phyloP scores from a whole-genome alignment of 495 filamentous ascomycete species.

The Sordaria brevicollis region DNA sequence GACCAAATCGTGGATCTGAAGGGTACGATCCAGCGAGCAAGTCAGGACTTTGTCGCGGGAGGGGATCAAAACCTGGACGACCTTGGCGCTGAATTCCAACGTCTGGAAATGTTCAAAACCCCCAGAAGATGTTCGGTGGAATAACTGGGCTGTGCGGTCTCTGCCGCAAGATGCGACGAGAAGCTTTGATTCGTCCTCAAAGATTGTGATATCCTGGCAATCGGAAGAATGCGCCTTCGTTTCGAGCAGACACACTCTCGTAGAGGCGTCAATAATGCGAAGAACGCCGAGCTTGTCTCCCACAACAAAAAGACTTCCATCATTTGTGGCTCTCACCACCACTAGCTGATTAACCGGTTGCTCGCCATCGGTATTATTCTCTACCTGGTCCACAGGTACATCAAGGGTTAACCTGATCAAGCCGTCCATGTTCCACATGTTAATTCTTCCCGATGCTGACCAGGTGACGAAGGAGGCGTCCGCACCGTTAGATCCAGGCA shows the following conservation, averaged over 20 bases:
- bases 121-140: slow-evolving; percentile 44
- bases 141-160: slow-evolving; percentile 86
- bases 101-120: slow-evolving; percentile 41
- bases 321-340: slow-evolving; percentile 49
- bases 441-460: slow-evolving; percentile 65
- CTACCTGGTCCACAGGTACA: slow-evolving; percentile 58
- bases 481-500: slow-evolving; percentile 44
- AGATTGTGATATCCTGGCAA: slow-evolving; percentile 69
- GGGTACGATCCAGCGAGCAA: slow-evolving; percentile 77
- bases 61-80: slow-evolving; percentile 37
- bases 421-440: slow-evolving; percentile 73
- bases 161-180: slow-evolving; percentile 73
- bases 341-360: slow-evolving; percentile 61
- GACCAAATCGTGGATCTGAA: slow-evolving; percentile 68
- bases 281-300: slow-evolving; percentile 82
- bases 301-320: slow-evolving; percentile 56
- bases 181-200: slow-evolving; percentile 39
- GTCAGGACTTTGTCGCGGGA: slow-evolving; percentile 60
- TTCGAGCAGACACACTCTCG: slow-evolving; percentile 44
- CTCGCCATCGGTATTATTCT: slow-evolving; percentile 43
- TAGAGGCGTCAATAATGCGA: slow-evolving; percentile 42
- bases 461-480: slow-evolving; percentile 76
- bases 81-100: slow-evolving; percentile 36
- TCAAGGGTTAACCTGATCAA: slow-evolving; percentile 50
- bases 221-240: slow-evolving; percentile 81